Evolutionary conservation across 2,329 filamentous ascomycete genomes (phyloP), one percentile per base, ranked within the genome.

Genomic region (Colletotrichum echinochloae): DNA sequence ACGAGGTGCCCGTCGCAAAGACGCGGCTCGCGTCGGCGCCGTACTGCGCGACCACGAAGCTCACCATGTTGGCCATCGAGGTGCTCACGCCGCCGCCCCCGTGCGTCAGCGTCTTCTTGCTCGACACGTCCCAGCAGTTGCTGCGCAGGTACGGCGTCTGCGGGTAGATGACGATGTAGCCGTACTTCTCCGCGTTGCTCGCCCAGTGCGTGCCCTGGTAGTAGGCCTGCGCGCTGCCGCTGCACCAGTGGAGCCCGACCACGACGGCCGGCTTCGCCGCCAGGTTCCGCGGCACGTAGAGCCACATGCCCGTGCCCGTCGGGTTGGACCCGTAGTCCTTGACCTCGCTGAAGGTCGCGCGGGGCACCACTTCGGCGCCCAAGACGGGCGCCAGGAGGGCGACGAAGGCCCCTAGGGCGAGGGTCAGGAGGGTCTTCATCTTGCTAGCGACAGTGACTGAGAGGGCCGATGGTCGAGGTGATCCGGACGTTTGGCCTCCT

Each of bases 121-220:
- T 87, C 5, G 86, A 83, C 8, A 90, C 88, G 73, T 91, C 89
- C 84, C 88, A 91, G 80, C 89, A 91, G 60, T 78, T 83, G 60
- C 67, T 18, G 77, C 76, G 49, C 51, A 56, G 12, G 61, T 81
- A 82, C 26, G 76, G 76, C 12, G 80, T 83, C 74, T 80, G 80
- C 3, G 85, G 84, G 73, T 83, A 86, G 72, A 86, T 82, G 35
- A 83, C 77, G 64, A 91, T 88, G 78, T 87, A 90, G 39, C 87
- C 87, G 62, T 87, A 81, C 39, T 79, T 78, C 71, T 90, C 87
- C 20, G 89, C 86, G n/a, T 87, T 81, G 3, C 79, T 80, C 35
- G 85, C 84, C 77, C 89, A 90, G 4, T 63, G 44, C 0, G 83
- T 85, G 67, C 83, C 82, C 28, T 76, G 79, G 75, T 86, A 87